Base-by-base conservation (phyloP, 495 filamentous ascomycete genomes). In the Amphirosellinia nigrospora region DNA sequence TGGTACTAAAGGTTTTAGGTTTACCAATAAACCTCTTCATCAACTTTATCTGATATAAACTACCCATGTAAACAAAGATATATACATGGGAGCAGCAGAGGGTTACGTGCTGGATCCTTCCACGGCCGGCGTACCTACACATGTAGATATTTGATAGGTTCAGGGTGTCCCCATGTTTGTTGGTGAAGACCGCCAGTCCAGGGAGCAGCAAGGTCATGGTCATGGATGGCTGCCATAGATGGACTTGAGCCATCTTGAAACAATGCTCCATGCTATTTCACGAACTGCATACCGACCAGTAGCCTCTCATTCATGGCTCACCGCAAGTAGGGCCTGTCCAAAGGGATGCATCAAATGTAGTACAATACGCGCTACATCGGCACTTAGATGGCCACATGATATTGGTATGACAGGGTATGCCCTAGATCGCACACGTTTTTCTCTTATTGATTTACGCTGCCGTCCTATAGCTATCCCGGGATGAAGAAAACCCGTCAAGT, bases 301-400 rank as follows among this genome's bases (percentile, higher is more conserved):
- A 58, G 55, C 55, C 55, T 58, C 55, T 21, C 55, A 11, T 30
- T 21, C 30, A 15, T n/a, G 28, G 41, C 36, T 41, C 28, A 64
- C n/a, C 43, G 43, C 28, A 50, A 34, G 41, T 21, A n/a, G 28
- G 43, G 34, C 28, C 10, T 13, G 43, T 36, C 43, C 6, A 19
- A 50, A 48, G 43, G 28, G 19, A 64, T 45, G 43, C 3, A 64
- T 53, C 4, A 41, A 41, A 0, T 41, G 45, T 65, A 34, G 32
- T 39, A 65, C 63, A 53, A 53, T 39, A 53, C 32, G 36, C 21
- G 41, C 34, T 13, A 13, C 15, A 41, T 41, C n/a, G 30, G 30
- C 23, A 64, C 41, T 16, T 48, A 43, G 39, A 64, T 34, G 61
- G 30, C 30, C 28, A 64, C 61, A 16, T 19, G 43, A 61, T 46